Evolutionary conservation across 2,329 filamentous ascomycete species (phyloP).

Genomic region (Colletotrichum karsti): DNA sequence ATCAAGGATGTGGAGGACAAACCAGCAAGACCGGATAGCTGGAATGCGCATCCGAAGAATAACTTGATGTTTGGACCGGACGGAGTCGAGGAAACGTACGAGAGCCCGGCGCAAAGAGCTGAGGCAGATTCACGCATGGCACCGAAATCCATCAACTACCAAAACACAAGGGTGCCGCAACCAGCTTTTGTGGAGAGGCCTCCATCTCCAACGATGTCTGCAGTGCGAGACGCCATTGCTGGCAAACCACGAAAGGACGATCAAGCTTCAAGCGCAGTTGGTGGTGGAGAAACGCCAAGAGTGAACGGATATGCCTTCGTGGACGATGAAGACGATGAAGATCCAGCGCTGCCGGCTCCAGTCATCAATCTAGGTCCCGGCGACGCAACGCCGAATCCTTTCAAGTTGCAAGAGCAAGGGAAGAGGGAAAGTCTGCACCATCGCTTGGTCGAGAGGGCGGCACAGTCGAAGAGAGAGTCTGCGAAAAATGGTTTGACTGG

Average conservation of each 20-base stretch:
- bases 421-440: constrained; percentile 84
- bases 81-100: constrained; percentile 64
- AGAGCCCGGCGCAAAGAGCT: constrained; percentile 73
- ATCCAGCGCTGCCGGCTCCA: constrained; percentile 41
- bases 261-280: constrained; percentile 64
- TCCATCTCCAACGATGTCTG: constrained; percentile 83
- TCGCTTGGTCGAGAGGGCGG: constrained; percentile 84
- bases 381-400: constrained; percentile 77
- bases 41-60: constrained; percentile 81
- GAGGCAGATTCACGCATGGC: constrained; percentile 77
- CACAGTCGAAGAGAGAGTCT: constrained; percentile 73
- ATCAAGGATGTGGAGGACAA: constrained; percentile 75
- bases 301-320: constrained; percentile 97
- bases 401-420: constrained; percentile 79
- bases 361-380: constrained; percentile 66
- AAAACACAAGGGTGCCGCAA: constrained; percentile 81
- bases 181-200: constrained; percentile 57
- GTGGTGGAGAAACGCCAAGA: constrained; percentile 81
- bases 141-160: constrained; percentile 80
- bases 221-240: constrained; percentile 84
- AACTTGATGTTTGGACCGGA: constrained; percentile 86
- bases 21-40: constrained; percentile 79
- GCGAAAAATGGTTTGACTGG: constrained; percentile 67
- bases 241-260: constrained; percentile 72
- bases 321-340: constrained; percentile 75